Conservation (phyloP, 2,329 filamentous ascomycete species). For the Xylaria sp. region DNA sequence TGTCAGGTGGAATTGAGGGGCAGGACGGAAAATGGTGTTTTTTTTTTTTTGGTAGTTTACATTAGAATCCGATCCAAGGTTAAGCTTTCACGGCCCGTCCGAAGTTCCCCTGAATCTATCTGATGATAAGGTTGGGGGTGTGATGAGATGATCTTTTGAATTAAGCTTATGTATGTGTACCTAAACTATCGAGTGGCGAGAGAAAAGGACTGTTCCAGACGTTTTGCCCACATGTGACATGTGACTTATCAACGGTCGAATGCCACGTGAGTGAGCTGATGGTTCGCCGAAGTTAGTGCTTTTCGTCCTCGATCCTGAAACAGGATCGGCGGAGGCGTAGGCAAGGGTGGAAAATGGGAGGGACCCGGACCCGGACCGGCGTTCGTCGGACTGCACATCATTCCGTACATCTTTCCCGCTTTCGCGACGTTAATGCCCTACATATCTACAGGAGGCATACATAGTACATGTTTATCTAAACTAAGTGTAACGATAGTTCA, state of each 20-base stretch:
- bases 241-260: constrained; percentile 13
- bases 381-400: constrained; percentile 26
- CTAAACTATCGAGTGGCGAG: not conserved
- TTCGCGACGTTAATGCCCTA: too few relatives aligned
- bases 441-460: too few relatives aligned
- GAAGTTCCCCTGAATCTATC: not conserved
- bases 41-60: too few relatives aligned
- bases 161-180: not conserved
- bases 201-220: constrained; percentile 16
- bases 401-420: constrained; percentile 13
- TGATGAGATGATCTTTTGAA: constrained; percentile 1
- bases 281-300: not conserved
- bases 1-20: too few relatives aligned
- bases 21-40: too few relatives aligned
- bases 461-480: not conserved
- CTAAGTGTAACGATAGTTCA: too few relatives aligned
- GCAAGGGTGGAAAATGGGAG: constrained; percentile 14
- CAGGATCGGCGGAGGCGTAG: constrained; percentile 23
- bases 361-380: constrained; percentile 15
- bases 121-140: not conserved
- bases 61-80: not conserved
- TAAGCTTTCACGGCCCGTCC: not conserved
- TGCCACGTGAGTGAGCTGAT: constrained; percentile 26
- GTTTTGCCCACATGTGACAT: constrained; percentile 20
- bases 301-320: constrained; percentile 33